Percentiles rank a stretch among this genome's conserved stretches.
Conservation (phyloP, 371 early-diverging fungal species). For the Mortierella sp. region DNA sequence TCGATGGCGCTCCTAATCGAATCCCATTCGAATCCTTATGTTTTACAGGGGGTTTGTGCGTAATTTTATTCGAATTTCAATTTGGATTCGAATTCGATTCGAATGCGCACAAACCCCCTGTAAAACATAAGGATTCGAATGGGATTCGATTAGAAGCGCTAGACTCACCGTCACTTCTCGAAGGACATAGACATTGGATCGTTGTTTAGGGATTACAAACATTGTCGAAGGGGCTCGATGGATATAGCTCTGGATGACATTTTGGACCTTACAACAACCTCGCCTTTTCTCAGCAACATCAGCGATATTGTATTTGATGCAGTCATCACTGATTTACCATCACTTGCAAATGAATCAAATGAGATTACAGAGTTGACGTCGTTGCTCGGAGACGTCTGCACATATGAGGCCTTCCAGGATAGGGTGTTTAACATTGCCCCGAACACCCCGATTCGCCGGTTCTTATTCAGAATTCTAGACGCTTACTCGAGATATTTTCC, state of each 20-base stretch:
- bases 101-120: too few species aligned
- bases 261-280: constrained; percentile 16
- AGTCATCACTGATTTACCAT: constrained; percentile 12
- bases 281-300: constrained; percentile 6
- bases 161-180: too few species aligned
- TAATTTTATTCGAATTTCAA: too few species aligned
- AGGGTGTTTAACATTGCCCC: constrained; percentile 25
- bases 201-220: constrained; percentile 29
- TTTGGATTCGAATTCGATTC: too few species aligned
- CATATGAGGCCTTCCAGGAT: constrained; percentile 14
- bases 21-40: too few species aligned
- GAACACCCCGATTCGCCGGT: constrained; percentile 21
- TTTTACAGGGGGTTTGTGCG: too few species aligned
- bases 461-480: constrained; percentile 22
- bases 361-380: constrained; percentile 17
- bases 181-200: constrained; percentile 21
- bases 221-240: constrained; percentile 17
- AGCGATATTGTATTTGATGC: constrained; percentile 11
- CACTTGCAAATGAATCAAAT: constrained; percentile 4
- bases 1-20: too few species aligned
- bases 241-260: constrained; percentile 22
- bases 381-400: constrained; percentile 9
- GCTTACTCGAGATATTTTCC: constrained; percentile 20
- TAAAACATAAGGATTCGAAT: too few species aligned
- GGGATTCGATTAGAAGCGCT: too few species aligned